A percentile compares a stretch with the other conserved stretches of the same genome.
phyloP scores from a whole-genome alignment of 768 basidiomycete genomes.

The Gymnopilus junonius region DNA sequence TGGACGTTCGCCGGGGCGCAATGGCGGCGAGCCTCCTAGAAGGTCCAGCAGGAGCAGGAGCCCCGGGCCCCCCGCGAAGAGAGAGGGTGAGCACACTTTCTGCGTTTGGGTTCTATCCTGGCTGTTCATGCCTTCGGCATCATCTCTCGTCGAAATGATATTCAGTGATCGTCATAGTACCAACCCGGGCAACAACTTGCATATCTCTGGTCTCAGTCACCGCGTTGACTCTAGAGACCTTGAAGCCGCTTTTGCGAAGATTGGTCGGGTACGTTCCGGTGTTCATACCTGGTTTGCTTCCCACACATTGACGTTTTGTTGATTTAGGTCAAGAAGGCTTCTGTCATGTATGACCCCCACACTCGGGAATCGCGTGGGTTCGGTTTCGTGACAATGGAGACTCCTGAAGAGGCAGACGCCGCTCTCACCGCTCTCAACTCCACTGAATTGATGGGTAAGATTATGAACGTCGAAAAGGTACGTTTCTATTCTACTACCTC shows the following conservation, averaged over 20 bases:
- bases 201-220: slow-evolving; percentile 62
- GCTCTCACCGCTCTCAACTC: slow-evolving; percentile 84
- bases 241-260: slow-evolving; percentile 86
- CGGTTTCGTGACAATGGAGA: slow-evolving; percentile 82
- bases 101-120: slow-evolving; percentile 19
- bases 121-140: slow-evolving; percentile 21
- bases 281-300: not conserved
- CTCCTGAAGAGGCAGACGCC: slow-evolving; percentile 87
- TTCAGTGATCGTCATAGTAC: slow-evolving; percentile 47
- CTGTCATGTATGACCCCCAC: slow-evolving; percentile 75
- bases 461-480: slow-evolving; percentile 89
- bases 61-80: slow-evolving; percentile 58
- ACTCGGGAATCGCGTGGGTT: slow-evolving; percentile 69
- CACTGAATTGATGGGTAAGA: slow-evolving; percentile 87
- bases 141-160: slow-evolving; percentile 6
- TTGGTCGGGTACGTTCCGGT: slow-evolving; percentile 53
- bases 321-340: slow-evolving; percentile 69
- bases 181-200: slow-evolving; percentile 71
- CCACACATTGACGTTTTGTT: slow-evolving; percentile 1
- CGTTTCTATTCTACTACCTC: not conserved
- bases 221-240: slow-evolving; percentile 82
- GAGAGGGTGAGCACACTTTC: slow-evolving; percentile 52
- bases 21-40: slow-evolving; percentile 55
- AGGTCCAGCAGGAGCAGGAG: slow-evolving; percentile 83
- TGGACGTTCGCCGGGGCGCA: slow-evolving; percentile 45